phyloP scores from a whole-genome alignment of 495 filamentous ascomycete genomes.

The Penicillium herquei region DNA sequence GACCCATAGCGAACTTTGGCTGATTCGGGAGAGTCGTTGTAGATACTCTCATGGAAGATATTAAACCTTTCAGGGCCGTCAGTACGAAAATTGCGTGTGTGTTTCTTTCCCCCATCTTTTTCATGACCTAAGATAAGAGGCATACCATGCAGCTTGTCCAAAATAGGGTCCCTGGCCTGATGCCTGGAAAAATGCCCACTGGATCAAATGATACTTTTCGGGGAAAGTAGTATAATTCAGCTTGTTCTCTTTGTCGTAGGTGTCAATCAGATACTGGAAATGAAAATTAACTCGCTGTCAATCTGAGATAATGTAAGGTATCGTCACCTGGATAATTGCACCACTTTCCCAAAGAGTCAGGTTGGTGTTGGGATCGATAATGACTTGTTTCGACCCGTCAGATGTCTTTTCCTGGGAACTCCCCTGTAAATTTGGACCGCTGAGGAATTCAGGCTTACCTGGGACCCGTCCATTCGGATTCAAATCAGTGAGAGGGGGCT shows the following conservation, averaged over 20 bases:
- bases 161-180: not conserved
- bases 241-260: conserved; percentile 54
- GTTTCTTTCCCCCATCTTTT: no score
- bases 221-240: conserved; percentile 15
- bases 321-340: conserved; percentile 50
- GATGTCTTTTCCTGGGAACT: no score
- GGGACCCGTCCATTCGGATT: conserved; percentile 65
- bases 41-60: not conserved
- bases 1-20: not conserved
- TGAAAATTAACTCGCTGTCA: not conserved
- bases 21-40: not conserved
- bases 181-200: not conserved
- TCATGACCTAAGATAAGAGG: no score
- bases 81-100: no score
- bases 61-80: not conserved
- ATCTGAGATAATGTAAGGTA: not conserved
- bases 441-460: not conserved
- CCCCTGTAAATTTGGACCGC: no score
- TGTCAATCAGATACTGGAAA: conserved; percentile 53
- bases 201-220: not conserved
- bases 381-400: no score
- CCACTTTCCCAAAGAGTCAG: conserved; percentile 63
- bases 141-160: not conserved
- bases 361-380: conserved; percentile 62
- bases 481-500: conserved; percentile 41